phyloP scores from a whole-genome alignment of 75 land plant genomes.

The Isoetes taiwanensis region DNA sequence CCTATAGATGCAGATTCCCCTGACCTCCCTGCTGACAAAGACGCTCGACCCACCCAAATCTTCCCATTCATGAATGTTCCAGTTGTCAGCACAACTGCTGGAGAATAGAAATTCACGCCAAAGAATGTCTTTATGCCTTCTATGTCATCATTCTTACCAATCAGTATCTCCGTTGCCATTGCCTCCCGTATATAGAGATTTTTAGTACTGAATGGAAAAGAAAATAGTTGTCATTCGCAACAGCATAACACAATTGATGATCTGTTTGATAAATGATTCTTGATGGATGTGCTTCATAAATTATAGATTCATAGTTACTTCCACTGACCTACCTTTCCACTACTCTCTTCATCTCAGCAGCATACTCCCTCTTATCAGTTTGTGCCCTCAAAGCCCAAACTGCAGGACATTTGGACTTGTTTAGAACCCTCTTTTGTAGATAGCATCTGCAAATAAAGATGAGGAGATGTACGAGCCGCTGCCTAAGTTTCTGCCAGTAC shows the following conservation, averaged over 20 bases:
- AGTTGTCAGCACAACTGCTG: conserved; percentile 87
- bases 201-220: conserved; percentile 40
- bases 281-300: too few species aligned
- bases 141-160: conserved; percentile 86
- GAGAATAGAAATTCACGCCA: conserved; percentile 75
- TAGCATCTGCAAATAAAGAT: conserved; percentile 60
- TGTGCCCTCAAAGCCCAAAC: conserved; percentile 92
- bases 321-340: conserved; percentile 60
- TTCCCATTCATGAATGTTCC: conserved; percentile 99
- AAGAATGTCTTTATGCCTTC: conserved; percentile 88
- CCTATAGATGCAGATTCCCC: conserved; percentile 95
- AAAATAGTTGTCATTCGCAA: conserved; percentile 4
- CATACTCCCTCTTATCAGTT: conserved; percentile 97
- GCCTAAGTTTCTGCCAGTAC: too few species aligned
- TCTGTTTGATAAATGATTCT: too few species aligned
- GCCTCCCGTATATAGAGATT: conserved; percentile 85
- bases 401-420: conserved; percentile 87
- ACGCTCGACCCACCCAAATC: conserved; percentile 93
- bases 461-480: too few species aligned
- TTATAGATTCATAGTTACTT: too few species aligned
- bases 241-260: neutral
- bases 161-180: conserved; percentile 76
- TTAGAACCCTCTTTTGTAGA: conserved; percentile 80
- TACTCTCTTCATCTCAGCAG: conserved; percentile 71
- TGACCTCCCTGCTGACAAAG: conserved; percentile 94